Conservation (phyloP, 2,329 filamentous ascomycete species). For the Shiraia bambusicola region DNA sequence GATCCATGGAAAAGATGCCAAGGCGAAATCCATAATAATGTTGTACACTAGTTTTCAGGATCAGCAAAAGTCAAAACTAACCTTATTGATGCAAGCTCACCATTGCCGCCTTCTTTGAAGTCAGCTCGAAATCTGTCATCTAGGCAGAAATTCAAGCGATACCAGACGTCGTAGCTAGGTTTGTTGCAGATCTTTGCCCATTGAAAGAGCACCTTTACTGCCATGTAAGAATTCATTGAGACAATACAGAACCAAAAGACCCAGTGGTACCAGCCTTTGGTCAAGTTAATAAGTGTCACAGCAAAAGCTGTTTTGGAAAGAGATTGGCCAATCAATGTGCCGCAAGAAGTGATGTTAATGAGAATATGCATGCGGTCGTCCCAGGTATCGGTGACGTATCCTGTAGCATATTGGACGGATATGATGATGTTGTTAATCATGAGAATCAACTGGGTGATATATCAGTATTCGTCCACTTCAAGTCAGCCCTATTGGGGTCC, state of each 20-base stretch:
- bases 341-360: constrained; percentile 49
- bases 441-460: constrained; percentile 42
- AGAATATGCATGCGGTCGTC: constrained; percentile 57
- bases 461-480: constrained; percentile 7
- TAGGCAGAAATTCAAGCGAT: constrained; percentile 52
- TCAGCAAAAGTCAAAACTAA: constrained; percentile 1
- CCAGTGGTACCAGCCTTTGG: constrained; percentile 47
- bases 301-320: constrained; percentile 44
- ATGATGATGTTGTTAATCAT: constrained; percentile 50
- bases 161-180: constrained; percentile 50
- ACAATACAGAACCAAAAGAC: constrained; percentile 54
- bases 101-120: constrained; percentile 56
- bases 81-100: constrained; percentile 34
- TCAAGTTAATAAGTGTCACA: constrained; percentile 47
- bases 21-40: constrained; percentile 56
- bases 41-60: constrained; percentile 52
- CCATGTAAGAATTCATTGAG: constrained; percentile 53
- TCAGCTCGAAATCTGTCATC: constrained; percentile 42
- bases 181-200: constrained; percentile 53
- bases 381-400: constrained; percentile 53
- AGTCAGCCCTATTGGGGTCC: constrained; percentile 7
- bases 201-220: constrained; percentile 52
- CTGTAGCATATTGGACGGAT: constrained; percentile 51
- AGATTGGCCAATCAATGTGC: constrained; percentile 42
- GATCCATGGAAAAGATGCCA: constrained; percentile 54